Percentiles rank a stretch among this genome's conserved stretches.
phyloP scores from a whole-genome alignment of 139 green algal genomes.

The Prasinococcaceae sp. region DNA sequence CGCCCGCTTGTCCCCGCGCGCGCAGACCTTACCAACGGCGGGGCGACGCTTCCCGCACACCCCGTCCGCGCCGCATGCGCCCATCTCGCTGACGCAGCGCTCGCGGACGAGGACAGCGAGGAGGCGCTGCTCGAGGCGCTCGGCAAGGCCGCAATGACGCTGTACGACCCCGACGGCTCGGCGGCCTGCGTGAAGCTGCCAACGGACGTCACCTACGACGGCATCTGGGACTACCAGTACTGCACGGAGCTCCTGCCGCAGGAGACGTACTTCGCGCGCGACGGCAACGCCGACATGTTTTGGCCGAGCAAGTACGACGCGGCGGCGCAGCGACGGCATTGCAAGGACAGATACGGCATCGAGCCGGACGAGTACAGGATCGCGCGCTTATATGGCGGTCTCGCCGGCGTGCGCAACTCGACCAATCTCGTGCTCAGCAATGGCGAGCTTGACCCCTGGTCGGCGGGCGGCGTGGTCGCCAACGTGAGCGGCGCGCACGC shows the following conservation, averaged over 20 bases:
- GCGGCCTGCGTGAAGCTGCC: no score
- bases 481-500: background rate
- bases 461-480: conserved; percentile 13
- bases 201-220: no score
- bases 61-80: conserved; percentile 47
- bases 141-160: no score
- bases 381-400: conserved; percentile 21
- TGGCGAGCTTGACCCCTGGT: conserved; percentile 59
- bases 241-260: conserved; percentile 48
- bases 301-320: conserved; percentile 18
- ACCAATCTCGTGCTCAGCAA: conserved; percentile 61
- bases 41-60: conserved; percentile 36
- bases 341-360: no score
- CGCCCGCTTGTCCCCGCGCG: no score
- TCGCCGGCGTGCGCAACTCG: conserved; percentile 1
- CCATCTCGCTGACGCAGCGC: no score
- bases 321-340: background rate
- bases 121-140: no score
- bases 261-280: conserved; percentile 6
- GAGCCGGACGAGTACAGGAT: no score
- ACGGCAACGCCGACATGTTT: conserved; percentile 53
- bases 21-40: conserved; percentile 32
- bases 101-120: conserved; percentile 3
- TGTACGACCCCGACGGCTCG: no score
- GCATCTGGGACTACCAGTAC: conserved; percentile 50